Percentiles rank a stretch among this genome's conserved stretches.
Conservation (phyloP, 1,139 yeast genomes). For the Candida sp. region DNA sequence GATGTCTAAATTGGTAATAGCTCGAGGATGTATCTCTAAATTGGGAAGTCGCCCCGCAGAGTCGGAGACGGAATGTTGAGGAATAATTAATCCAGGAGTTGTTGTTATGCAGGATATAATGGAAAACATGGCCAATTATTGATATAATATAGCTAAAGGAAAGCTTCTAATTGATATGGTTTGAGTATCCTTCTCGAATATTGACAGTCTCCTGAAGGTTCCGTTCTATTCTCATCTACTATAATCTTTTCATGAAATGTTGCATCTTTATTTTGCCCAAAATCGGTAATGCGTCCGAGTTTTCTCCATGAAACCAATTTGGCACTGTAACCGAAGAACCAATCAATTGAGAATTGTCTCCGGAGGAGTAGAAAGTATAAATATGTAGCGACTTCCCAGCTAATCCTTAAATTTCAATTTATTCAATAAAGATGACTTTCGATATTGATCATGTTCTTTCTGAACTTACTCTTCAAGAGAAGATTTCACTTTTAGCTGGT, state of each 20-base stretch:
- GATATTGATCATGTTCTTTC: conserved; percentile 43
- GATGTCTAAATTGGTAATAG: too few relatives aligned
- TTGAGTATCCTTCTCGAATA: neutral
- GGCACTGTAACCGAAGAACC: neutral
- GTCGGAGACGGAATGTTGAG: too few relatives aligned
- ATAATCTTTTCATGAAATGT: neutral
- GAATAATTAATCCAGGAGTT: too few relatives aligned
- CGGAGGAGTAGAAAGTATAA: neutral
- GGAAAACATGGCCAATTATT: neutral
- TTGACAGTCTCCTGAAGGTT: too few relatives aligned
- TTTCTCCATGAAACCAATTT: neutral
- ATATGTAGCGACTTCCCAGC: neutral
- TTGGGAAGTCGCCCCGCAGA: too few relatives aligned
- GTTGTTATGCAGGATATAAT: neutral
- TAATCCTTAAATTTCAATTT: neutral
- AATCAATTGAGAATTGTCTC: neutral
- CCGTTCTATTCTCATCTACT: neutral
- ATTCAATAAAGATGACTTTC: neutral
- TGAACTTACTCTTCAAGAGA: conserved; percentile 46
- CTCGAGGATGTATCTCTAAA: too few relatives aligned
- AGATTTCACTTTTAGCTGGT: conserved; percentile 47
- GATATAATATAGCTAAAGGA: neutral
- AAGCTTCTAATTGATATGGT: neutral
- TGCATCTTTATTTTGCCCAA: neutral
- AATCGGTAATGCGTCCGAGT: neutral